Evolutionary conservation across 768 basidiomycete genomes (phyloP).

Genomic region (Naganishia antarctica): DNA sequence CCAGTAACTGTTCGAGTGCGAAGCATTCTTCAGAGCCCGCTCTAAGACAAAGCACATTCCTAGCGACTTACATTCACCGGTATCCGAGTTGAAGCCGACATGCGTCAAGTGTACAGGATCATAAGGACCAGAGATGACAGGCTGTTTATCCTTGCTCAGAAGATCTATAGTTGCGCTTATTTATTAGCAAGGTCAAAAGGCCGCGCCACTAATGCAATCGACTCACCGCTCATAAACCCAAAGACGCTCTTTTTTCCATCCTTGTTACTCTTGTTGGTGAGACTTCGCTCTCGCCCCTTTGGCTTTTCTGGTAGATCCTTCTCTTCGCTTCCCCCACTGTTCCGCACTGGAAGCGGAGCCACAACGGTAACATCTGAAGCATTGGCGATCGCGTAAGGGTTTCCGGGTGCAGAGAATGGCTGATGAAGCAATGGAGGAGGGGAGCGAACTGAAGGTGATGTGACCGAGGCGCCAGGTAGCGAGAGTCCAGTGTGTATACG

Average conservation of each 20-base stretch:
- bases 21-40: background rate
- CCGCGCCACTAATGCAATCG: background rate
- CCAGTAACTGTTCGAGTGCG: slow-evolving; percentile 54
- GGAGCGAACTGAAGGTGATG: slow-evolving; percentile 7
- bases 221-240: slow-evolving; percentile 46
- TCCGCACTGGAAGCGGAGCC: slow-evolving; percentile 1
- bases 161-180: slow-evolving; percentile 32
- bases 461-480: too few species aligned
- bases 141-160: slow-evolving; percentile 45
- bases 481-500: background rate
- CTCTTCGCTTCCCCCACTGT: slow-evolving; percentile 34
- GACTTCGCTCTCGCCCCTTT: slow-evolving; percentile 41
- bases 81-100: slow-evolving; percentile 97
- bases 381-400: slow-evolving; percentile 34
- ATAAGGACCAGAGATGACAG: slow-evolving; percentile 93
- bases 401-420: slow-evolving; percentile 37
- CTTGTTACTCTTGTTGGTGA: slow-evolving; percentile 45
- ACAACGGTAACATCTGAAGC: slow-evolving; percentile 3
- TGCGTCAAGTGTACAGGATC: slow-evolving; percentile 99
- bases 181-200: background rate
- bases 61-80: slow-evolving; percentile 67
- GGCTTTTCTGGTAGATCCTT: slow-evolving; percentile 45
- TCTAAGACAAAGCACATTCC: background rate
- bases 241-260: slow-evolving; percentile 48
- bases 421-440: slow-evolving; percentile 39